These are phyloP conservation scores for Cercospora beticola DNA, from an alignment of 2,329 filamentous ascomycete genomes.

Conservation along the genomic window DNA sequence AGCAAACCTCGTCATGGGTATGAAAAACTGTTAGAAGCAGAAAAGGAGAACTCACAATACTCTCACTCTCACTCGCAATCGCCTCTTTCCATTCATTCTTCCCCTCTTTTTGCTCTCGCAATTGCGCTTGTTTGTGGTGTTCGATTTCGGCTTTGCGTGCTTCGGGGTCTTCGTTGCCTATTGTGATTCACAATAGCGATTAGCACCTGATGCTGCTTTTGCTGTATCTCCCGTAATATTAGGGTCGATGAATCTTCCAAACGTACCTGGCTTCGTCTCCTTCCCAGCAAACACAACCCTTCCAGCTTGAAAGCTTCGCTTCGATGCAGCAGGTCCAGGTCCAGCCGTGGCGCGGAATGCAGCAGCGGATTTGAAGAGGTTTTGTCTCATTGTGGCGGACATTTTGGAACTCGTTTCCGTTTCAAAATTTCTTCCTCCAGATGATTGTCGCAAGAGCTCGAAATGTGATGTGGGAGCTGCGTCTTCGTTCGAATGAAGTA, in stretches of 20 bases:
- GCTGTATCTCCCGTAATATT: too few relatives aligned
- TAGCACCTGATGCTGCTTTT: too few relatives aligned
- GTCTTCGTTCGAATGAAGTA: too few relatives aligned
- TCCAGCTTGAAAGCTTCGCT: conserved; percentile 41
- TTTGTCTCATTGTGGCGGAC: not conserved
- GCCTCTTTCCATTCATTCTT: conserved; percentile 74
- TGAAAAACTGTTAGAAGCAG: not conserved
- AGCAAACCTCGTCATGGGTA: not conserved
- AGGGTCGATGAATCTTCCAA: too few relatives aligned
- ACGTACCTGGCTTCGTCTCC: conserved; percentile 48
- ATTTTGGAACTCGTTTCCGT: not conserved
- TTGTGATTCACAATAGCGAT: too few relatives aligned
- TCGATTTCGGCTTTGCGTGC: conserved; percentile 48
- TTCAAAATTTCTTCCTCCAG: too few relatives aligned
- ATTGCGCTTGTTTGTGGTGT: conserved; percentile 61
- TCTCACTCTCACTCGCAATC: conserved; percentile 76
- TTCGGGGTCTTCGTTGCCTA: conserved; percentile 34
- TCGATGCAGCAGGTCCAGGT: conserved; percentile 9
- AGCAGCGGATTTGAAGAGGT: not conserved
- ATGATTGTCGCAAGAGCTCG: too few relatives aligned
- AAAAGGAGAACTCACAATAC: conserved; percentile 55
- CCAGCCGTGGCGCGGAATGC: conserved; percentile 9
- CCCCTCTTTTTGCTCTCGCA: conserved; percentile 55
- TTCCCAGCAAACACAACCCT: conserved; percentile 43
- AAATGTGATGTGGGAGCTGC: too few relatives aligned